These are phyloP conservation scores for Rhododendron williamsianum DNA, from an alignment of 148 eudicot species.

Conservation along the genomic window DNA sequence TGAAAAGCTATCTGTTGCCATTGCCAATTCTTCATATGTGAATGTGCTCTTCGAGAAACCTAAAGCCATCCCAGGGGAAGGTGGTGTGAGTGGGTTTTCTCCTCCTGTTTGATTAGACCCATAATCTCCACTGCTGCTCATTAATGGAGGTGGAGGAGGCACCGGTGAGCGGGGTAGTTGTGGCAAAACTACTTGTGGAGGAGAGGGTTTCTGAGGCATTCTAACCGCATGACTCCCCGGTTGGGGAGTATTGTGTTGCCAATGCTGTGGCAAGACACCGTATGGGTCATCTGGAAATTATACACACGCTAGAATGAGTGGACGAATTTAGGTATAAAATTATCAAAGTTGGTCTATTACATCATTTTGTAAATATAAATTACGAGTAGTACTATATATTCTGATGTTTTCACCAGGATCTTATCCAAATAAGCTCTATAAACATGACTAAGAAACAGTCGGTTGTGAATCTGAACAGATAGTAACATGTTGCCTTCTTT, in stretches of 20 bases:
- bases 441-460: not conserved
- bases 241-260: constrained; percentile 77
- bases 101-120: constrained; percentile 65
- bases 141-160: constrained; percentile 33
- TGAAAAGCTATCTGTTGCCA: constrained; percentile 86
- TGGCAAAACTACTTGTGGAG: constrained; percentile 44
- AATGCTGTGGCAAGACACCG: constrained; percentile 54
- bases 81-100: constrained; percentile 53
- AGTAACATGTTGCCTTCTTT: not conserved
- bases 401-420: not conserved
- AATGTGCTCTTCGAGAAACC: constrained; percentile 81
- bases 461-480: not conserved
- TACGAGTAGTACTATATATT: not conserved
- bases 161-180: constrained; percentile 60
- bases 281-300: constrained; percentile 54
- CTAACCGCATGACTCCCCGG: constrained; percentile 50
- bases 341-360: not conserved
- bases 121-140: constrained; percentile 79
- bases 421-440: not conserved
- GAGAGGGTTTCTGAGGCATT: constrained; percentile 45
- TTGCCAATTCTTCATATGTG: constrained; percentile 74
- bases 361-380: not conserved
- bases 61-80: constrained; percentile 71
- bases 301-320: constrained; percentile 8
- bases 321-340: not conserved